phyloP scores from a whole-genome alignment of 2,329 filamentous ascomycete species.

The Fusarium nodosum region DNA sequence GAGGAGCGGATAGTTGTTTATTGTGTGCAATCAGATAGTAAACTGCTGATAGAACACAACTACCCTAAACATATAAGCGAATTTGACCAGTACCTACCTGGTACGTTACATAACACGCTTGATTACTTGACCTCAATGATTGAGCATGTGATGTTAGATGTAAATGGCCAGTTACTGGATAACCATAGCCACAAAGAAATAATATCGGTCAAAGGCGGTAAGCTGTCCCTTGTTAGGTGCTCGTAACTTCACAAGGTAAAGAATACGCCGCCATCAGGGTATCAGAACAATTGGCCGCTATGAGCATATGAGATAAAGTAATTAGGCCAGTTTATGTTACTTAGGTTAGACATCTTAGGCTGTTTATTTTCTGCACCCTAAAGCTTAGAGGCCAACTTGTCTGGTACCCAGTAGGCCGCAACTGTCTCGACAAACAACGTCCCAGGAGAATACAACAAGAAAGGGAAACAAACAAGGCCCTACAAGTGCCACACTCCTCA shows the following conservation, averaged over 20 bases:
- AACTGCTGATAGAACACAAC: background rate
- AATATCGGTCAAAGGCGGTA: background rate
- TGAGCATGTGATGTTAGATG: too few relatives aligned
- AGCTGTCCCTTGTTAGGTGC: too few relatives aligned
- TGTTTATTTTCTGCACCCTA: too few relatives aligned
- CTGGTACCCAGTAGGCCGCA: background rate
- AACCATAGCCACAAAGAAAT: background rate
- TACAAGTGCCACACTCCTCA: background rate
- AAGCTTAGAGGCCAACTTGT: too few relatives aligned
- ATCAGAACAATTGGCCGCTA: too few relatives aligned
- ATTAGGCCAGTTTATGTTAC: too few relatives aligned
- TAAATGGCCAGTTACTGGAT: background rate
- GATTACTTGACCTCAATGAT: background rate
- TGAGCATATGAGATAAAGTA: too few relatives aligned
- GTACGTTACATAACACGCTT: conserved; percentile 5
- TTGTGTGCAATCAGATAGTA: background rate
- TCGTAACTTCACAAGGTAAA: background rate
- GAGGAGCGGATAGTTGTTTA: background rate
- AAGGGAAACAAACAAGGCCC: background rate
- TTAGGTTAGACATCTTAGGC: too few relatives aligned
- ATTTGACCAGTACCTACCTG: background rate
- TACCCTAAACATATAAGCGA: background rate
- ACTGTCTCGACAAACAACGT: background rate
- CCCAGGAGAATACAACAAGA: background rate
- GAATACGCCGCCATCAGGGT: background rate